Evolutionary conservation across 208 protist genomes (phyloP).

Genomic region (Leptomonas pyrrhocoris): DNA sequence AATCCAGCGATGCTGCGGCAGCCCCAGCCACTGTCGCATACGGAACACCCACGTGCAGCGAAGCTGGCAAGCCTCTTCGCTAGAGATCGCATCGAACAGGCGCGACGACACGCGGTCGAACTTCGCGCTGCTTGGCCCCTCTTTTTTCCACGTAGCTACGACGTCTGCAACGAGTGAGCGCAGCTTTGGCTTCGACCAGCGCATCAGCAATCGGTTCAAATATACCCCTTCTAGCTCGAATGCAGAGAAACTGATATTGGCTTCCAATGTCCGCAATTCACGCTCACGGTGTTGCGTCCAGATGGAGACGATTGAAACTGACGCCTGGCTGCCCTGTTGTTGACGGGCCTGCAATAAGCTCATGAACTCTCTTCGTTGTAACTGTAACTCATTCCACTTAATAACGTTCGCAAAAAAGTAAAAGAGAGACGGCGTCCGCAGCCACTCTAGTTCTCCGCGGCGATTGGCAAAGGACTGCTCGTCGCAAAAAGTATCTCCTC

Average conservation of each 20-base stretch:
- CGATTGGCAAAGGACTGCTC: conserved; percentile 19
- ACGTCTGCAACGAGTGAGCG: conserved; percentile 46
- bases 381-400: conserved; percentile 56
- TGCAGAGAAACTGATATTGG: conserved; percentile 42
- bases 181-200: conserved; percentile 57
- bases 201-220: conserved; percentile 44
- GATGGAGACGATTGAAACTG: conserved; percentile 25
- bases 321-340: conserved; percentile 9
- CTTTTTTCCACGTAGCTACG: conserved; percentile 40
- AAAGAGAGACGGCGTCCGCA: conserved; percentile 66
- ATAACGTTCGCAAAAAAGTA: conserved; percentile 68
- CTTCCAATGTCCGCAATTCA: conserved; percentile 33
- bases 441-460: conserved; percentile 45
- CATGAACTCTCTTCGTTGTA: conserved; percentile 21
- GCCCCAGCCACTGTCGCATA: conserved; percentile 54
- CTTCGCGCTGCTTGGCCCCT: conserved; percentile 46
- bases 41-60: conserved; percentile 44
- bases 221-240: conserved; percentile 49
- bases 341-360: conserved; percentile 12
- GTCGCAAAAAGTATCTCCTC: neutral
- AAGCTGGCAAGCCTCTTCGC: conserved; percentile 45
- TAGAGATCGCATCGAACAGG: conserved; percentile 57
- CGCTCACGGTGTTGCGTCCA: conserved; percentile 27
- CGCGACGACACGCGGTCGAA: conserved; percentile 52
- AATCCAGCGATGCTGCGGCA: conserved; percentile 19